Percentiles rank a stretch among this genome's conserved stretches.
phyloP scores from a whole-genome alignment of 2,329 filamentous ascomycete genomes.

The Venturia effusa region DNA sequence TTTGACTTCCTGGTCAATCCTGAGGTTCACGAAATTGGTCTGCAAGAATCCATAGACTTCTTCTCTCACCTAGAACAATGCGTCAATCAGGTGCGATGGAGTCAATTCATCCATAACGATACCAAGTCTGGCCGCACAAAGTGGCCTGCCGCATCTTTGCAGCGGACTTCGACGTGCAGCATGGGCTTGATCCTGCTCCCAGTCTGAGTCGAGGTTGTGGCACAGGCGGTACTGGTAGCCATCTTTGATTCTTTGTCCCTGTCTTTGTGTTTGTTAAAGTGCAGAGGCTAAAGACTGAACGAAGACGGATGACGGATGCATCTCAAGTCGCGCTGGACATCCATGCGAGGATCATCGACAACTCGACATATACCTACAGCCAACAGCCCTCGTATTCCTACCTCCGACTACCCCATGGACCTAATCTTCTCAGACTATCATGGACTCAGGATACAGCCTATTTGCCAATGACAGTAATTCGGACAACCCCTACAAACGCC shows the following conservation, averaged over 20 bases:
- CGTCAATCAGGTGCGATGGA: background rate
- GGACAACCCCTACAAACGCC: background rate
- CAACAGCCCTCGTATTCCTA: background rate
- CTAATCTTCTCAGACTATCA: background rate
- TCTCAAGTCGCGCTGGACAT: background rate
- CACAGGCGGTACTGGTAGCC: background rate
- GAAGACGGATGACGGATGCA: background rate
- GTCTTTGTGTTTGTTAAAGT: background rate
- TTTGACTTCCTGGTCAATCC: conserved; percentile 23
- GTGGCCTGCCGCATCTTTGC: conserved; percentile 17
- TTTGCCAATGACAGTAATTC: background rate
- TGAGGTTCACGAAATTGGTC: conserved; percentile 23
- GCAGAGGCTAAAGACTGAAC: background rate
- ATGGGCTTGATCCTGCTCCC: conserved; percentile 12
- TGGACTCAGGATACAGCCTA: background rate
- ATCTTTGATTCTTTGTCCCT: background rate
- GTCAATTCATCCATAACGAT: conserved; percentile 21
- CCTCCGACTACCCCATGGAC: background rate
- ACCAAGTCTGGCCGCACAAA: conserved; percentile 15
- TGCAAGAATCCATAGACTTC: conserved; percentile 28
- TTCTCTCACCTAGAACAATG: conserved; percentile 22
- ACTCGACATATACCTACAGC: background rate
- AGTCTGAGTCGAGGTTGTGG: background rate
- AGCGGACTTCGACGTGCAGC: conserved; percentile 29
- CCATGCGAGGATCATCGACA: background rate